Evolutionary conservation across 1,139 yeast genomes (phyloP), one percentile per base, ranked within the genome.

Genomic region (Debaryomyces subglobosus): DNA sequence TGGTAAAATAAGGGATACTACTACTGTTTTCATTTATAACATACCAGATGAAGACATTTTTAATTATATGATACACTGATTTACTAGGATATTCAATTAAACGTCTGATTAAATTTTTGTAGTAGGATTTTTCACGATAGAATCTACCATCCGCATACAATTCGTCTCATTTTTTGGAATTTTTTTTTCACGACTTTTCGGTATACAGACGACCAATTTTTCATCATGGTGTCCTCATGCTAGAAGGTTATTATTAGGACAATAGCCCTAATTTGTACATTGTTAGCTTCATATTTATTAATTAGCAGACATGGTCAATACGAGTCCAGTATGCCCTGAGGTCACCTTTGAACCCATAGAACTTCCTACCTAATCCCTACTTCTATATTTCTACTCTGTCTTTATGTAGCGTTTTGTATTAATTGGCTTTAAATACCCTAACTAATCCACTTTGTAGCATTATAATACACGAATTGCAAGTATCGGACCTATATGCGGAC

Each of bases 31-130:
- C 44, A 27, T 16, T 37, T 37, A 34, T 34, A 49, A 66, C 71
- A 66, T 66, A 66, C 71, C 69, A 66, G 70, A 40, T 40, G 43
- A 56, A 58, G 71, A 66, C 71, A 66, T 66, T 57, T 56, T 66
- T 57, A 53, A 44, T 32, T 50, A 50, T 50, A 47, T 50, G 45
- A 42, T 50, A 50, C 42, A 47, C 47, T 48, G 53, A 49, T 49
- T 39, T 49, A 42, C 33, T 42, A 42, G 38, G 30, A 33, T 40
- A 40, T 40, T 16, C 33, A 30, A 29, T 30, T 20, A 30, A 30
- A 21, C 27, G 29, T 29, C 36, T 40, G 21, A 30, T 29, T 40
- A 40, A 40, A 20, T 40, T 40, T 40, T 40, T 40, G 43, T 21
- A 18, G 24, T 21, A 40, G 43, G 43, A 32, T 40, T 40, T 40